phyloP scores from a whole-genome alignment of 257 asterid species.

The Verbascum thapsus region DNA sequence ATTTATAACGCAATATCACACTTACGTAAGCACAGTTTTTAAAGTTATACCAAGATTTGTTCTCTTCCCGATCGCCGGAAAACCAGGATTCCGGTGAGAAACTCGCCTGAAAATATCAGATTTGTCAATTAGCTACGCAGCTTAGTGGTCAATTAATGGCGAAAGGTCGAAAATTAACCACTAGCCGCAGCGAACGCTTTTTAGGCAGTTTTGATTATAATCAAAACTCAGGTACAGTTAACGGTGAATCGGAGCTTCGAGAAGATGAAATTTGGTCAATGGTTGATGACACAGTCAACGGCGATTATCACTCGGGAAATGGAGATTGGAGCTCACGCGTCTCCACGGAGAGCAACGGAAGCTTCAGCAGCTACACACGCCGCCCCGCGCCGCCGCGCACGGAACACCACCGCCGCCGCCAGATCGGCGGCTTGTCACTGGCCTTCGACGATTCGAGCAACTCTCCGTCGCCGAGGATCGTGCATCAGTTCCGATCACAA shows the following conservation, averaged over 20 bases:
- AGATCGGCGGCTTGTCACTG: slow-evolving; percentile 66
- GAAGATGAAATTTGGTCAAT: slow-evolving; percentile 82
- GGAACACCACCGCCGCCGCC: slow-evolving; percentile 39
- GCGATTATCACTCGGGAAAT: slow-evolving; percentile 24
- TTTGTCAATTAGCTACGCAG: not conserved
- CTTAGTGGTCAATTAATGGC: slow-evolving; percentile 44
- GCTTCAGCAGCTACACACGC: slow-evolving; percentile 30
- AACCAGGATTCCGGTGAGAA: slow-evolving; percentile 25
- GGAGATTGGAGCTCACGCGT: slow-evolving; percentile 65
- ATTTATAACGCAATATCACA: slow-evolving; percentile 14
- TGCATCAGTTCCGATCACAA: slow-evolving; percentile 62
- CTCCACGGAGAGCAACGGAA: slow-evolving; percentile 34
- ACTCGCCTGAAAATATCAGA: slow-evolving; percentile 31
- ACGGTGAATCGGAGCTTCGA: slow-evolving; percentile 51
- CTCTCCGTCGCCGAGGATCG: slow-evolving; percentile 48
- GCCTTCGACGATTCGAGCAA: slow-evolving; percentile 59
- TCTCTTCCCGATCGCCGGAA: slow-evolving; percentile 39
- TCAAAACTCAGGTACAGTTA: slow-evolving; percentile 33
- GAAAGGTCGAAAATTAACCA: slow-evolving; percentile 61
- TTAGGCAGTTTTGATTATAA: slow-evolving; percentile 53
- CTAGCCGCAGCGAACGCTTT: slow-evolving; percentile 61
- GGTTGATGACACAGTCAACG: slow-evolving; percentile 47
- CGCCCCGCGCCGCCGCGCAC: slow-evolving; percentile 34
- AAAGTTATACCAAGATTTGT: too few species aligned
- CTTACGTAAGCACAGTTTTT: slow-evolving; percentile 1